phyloP scores from a whole-genome alignment of 306 rosid genomes.

The Rosa multiflora region DNA sequence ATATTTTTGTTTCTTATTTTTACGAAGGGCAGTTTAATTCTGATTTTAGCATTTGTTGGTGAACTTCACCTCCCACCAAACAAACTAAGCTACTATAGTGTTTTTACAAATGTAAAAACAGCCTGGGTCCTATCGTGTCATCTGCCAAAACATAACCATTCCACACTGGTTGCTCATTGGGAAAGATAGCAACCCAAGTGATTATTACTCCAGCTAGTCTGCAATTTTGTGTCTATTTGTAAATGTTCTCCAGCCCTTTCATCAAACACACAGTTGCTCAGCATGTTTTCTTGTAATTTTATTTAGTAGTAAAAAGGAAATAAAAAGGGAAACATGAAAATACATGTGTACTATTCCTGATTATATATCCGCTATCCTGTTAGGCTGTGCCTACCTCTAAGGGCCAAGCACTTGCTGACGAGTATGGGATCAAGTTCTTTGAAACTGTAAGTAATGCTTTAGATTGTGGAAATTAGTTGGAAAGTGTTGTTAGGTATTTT shows the following conservation, averaged over 20 bases:
- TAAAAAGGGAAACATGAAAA: background rate
- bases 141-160: background rate
- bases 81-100: background rate
- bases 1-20: background rate
- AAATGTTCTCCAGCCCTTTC: background rate
- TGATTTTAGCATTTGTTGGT: background rate
- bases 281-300: too few relatives aligned
- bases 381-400: conserved; percentile 92
- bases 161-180: background rate
- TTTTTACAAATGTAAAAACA: background rate
- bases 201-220: background rate
- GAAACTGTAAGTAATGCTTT: conserved; percentile 74
- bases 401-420: conserved; percentile 96
- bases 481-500: background rate
- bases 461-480: conserved; percentile 20
- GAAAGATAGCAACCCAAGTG: background rate
- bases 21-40: background rate
- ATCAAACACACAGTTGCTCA: background rate
- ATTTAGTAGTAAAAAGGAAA: background rate
- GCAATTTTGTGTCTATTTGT: background rate
- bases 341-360: background rate
- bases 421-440: conserved; percentile 91
- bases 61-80: background rate
- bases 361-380: background rate
- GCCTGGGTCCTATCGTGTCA: background rate